Conservation (phyloP, 2,329 filamentous ascomycete genomes). For the Lachnellula cervina region DNA sequence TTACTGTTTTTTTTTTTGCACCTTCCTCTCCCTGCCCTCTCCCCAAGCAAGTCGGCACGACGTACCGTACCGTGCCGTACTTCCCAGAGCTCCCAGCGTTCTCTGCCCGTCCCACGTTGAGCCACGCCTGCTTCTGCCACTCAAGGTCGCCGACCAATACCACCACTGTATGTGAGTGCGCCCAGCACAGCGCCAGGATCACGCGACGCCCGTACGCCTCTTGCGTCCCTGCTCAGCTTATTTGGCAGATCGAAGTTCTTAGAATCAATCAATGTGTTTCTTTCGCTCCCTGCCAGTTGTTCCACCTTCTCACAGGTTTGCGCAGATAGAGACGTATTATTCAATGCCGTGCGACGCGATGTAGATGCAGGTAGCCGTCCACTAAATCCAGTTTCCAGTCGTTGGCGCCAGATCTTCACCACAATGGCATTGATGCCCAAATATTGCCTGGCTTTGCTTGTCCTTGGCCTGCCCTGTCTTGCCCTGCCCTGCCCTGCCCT, state of each 20-base stretch:
- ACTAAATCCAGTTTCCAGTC: slow-evolving; percentile 13
- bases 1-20: background rate
- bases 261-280: slow-evolving; percentile 5
- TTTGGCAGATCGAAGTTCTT: background rate
- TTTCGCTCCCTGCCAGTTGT: slow-evolving; percentile 1
- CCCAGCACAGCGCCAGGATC: slow-evolving; percentile 16
- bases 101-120: background rate
- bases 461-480: background rate
- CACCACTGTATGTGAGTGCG: slow-evolving; percentile 7
- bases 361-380: slow-evolving; percentile 26
- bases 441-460: slow-evolving; percentile 6
- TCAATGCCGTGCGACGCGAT: slow-evolving; percentile 23
- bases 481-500: slow-evolving; percentile 3
- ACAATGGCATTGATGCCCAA: slow-evolving; percentile 30
- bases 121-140: background rate
- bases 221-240: background rate
- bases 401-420: slow-evolving; percentile 4
- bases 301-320: slow-evolving; percentile 1
- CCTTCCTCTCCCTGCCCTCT: background rate
- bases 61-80: slow-evolving; percentile 7
- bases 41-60: slow-evolving; percentile 7
- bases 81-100: slow-evolving; percentile 10
- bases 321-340: too few species aligned
- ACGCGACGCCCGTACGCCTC: slow-evolving; percentile 14
- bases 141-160: slow-evolving; percentile 22